phyloP scores from a whole-genome alignment of 2,329 filamentous ascomycete species.

The Cryphonectria japonica region DNA sequence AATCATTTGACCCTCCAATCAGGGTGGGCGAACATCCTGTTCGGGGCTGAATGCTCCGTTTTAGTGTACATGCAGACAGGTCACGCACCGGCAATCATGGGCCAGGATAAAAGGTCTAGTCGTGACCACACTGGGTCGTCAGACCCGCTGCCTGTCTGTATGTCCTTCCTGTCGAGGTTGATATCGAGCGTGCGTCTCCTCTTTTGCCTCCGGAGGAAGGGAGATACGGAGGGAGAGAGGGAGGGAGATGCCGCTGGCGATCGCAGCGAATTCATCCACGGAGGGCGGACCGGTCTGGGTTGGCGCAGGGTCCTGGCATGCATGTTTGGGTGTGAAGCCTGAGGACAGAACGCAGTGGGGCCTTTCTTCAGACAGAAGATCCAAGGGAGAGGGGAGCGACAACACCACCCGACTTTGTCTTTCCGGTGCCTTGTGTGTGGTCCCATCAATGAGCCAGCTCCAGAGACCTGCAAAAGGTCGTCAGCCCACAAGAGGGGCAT shows the following conservation, averaged over 20 bases:
- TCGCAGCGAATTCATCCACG: background rate
- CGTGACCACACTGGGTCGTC: background rate
- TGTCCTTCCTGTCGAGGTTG: background rate
- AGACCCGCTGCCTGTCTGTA: too few relatives aligned
- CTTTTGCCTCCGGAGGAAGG: background rate
- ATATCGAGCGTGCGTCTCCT: background rate
- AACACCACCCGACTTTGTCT: background rate
- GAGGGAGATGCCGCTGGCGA: background rate
- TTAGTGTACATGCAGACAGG: background rate
- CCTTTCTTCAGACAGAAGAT: background rate
- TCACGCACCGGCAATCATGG: slow-evolving; percentile 11
- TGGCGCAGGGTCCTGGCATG: background rate
- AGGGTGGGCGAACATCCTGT: background rate
- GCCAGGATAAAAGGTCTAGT: background rate
- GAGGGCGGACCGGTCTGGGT: background rate
- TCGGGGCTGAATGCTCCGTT: slow-evolving; percentile 17
- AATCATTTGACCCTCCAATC: slow-evolving; percentile 15
- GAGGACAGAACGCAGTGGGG: background rate
- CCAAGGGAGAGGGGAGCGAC: too few relatives aligned
- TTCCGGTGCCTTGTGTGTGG: background rate
- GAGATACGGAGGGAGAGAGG: too few relatives aligned
- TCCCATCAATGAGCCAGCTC: background rate
- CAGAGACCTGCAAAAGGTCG: background rate
- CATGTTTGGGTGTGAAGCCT: too few relatives aligned
- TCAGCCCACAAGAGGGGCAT: background rate